Conservation (phyloP, 768 basidiomycete genomes). For the Serpula lacrymans region DNA sequence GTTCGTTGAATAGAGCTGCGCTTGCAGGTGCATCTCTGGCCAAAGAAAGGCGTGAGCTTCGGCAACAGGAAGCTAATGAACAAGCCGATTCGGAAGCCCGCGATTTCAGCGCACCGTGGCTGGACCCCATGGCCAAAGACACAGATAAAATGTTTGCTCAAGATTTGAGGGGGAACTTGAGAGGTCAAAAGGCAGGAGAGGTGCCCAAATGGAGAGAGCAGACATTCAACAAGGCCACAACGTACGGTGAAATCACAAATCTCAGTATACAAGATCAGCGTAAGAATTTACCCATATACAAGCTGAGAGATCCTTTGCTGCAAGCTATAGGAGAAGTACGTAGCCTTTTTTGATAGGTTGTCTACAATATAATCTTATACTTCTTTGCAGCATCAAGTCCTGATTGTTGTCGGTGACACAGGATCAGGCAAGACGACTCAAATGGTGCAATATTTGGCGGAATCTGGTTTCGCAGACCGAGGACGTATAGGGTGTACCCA, state of each 20-base stretch:
- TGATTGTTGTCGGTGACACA: constrained; percentile 98
- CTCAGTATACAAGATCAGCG: constrained; percentile 94
- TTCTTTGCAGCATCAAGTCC: constrained; percentile 77
- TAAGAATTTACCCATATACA: constrained; percentile 89
- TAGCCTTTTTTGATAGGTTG: constrained; percentile 17
- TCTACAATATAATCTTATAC: too few species aligned
- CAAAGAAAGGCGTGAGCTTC: constrained; percentile 91
- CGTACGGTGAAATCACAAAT: constrained; percentile 89
- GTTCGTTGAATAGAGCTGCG: constrained; percentile 93
- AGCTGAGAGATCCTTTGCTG: constrained; percentile 85
- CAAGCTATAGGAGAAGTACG: constrained; percentile 87
- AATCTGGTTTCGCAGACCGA: constrained; percentile 86
- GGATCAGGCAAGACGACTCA: constrained; percentile 99
- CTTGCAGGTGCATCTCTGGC: constrained; percentile 90
- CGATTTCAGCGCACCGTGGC: constrained; percentile 95
- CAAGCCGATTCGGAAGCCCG: constrained; percentile 90
- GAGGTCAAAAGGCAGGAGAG: constrained; percentile 80
- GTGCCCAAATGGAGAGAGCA: constrained; percentile 89
- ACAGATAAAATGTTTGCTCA: constrained; percentile 89
- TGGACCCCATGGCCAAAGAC: constrained; percentile 95
- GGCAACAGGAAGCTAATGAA: constrained; percentile 93
- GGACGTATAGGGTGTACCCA: constrained; percentile 97
- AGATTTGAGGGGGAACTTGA: constrained; percentile 78
- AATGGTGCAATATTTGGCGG: constrained; percentile 98
- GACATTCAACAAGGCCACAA: constrained; percentile 92